Evolutionary conservation across 2,329 filamentous ascomycete genomes (phyloP).

Genomic region (Sphaerulina populicola): DNA sequence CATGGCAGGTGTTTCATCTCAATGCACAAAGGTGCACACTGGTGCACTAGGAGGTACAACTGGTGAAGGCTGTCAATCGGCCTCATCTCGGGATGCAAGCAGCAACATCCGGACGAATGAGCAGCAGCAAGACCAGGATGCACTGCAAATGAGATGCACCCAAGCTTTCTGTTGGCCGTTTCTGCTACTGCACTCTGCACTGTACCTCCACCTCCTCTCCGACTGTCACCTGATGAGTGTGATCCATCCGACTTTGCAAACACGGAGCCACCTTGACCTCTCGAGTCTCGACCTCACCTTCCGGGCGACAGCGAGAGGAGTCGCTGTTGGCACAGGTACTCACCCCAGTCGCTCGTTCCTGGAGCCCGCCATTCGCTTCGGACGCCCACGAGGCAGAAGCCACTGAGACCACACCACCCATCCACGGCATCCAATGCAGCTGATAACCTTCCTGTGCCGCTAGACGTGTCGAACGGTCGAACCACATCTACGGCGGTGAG

Average conservation of each 20-base stretch:
- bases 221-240: too few relatives aligned
- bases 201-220: too few relatives aligned
- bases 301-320: not conserved
- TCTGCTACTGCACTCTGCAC: not conserved
- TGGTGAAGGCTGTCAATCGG: not conserved
- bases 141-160: slow-evolving; percentile 3
- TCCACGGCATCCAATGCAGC: slow-evolving; percentile 6
- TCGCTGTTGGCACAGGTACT: not conserved
- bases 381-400: not conserved
- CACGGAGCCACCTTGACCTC: not conserved
- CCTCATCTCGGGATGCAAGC: not conserved
- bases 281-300: slow-evolving; percentile 1
- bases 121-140: not conserved
- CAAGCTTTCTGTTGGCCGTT: not conserved
- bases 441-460: not conserved
- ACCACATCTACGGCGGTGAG: slow-evolving; percentile 8
- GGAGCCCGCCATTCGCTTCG: not conserved
- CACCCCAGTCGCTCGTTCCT: slow-evolving; percentile 9
- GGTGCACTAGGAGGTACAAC: too few relatives aligned
- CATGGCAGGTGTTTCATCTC: not conserved
- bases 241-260: not conserved
- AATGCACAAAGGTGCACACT: not conserved
- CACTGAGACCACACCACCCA: not conserved
- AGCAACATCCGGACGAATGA: not conserved
- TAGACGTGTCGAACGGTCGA: slow-evolving; percentile 9